phyloP scores from a whole-genome alignment of 1,139 yeast genomes.

The Taphrina wiesneri region DNA sequence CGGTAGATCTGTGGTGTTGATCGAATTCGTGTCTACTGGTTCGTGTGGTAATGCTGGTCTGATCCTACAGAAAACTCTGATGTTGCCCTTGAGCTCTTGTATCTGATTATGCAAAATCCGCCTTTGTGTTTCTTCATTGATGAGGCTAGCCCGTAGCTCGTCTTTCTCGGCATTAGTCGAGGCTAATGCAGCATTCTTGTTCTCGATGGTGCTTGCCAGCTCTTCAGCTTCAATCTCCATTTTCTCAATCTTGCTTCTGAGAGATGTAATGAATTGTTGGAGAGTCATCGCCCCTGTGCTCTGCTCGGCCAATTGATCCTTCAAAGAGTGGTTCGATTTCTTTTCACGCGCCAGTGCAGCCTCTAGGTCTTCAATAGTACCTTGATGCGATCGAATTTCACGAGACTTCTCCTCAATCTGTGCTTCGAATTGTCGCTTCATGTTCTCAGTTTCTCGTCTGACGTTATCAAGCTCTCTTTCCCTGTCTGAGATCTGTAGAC shows the following conservation, averaged over 20 bases:
- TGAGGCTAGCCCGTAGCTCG: slow-evolving; percentile 39
- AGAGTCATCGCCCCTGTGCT: slow-evolving; percentile 37
- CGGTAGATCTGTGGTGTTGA: slow-evolving; percentile 30
- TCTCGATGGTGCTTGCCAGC: slow-evolving; percentile 38
- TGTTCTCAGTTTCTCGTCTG: slow-evolving; percentile 37
- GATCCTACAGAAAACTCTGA: slow-evolving; percentile 84
- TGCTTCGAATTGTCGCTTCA: slow-evolving; percentile 24
- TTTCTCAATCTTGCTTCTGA: slow-evolving; percentile 38
- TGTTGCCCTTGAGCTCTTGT: slow-evolving; percentile 88
- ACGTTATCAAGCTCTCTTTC: slow-evolving; percentile 18
- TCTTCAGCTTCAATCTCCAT: slow-evolving; percentile 36
- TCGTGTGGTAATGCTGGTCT: slow-evolving; percentile 55
- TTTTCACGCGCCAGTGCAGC: slow-evolving; percentile 50
- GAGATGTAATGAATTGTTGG: slow-evolving; percentile 36
- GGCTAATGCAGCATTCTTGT: slow-evolving; percentile 39
- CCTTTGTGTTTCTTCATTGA: slow-evolving; percentile 56
- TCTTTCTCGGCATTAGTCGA: slow-evolving; percentile 40
- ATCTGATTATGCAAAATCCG: slow-evolving; percentile 70
- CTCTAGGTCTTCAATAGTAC: slow-evolving; percentile 25
- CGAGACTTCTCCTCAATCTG: slow-evolving; percentile 34
- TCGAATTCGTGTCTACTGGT: slow-evolving; percentile 3
- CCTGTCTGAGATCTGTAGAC: slow-evolving; percentile 5
- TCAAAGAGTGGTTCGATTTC: slow-evolving; percentile 42
- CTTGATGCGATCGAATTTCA: not conserved
- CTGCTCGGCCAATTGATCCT: slow-evolving; percentile 38